Conservation (phyloP, 129 eudicot genomes). For the Lonicera japonica region DNA sequence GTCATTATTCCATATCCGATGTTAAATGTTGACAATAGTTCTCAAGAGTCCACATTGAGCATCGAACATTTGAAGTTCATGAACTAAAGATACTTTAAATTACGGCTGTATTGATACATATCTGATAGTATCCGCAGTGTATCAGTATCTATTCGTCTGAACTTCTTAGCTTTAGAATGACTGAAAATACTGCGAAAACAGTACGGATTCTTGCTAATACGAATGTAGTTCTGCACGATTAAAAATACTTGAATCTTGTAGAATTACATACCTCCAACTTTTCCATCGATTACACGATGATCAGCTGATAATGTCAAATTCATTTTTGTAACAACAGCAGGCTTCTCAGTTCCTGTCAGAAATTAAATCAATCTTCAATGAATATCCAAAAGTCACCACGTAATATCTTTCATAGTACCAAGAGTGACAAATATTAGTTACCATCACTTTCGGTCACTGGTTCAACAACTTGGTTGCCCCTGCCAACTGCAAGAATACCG, state of each 20-base stretch:
- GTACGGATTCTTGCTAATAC: no score
- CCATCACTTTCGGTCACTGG: conserved; percentile 74
- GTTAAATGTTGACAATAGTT: no score
- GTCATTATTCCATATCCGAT: no score
- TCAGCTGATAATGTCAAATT: conserved; percentile 87
- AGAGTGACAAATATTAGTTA: conserved; percentile 18
- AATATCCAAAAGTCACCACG: conserved; percentile 1
- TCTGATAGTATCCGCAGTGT: no score
- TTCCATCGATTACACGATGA: conserved; percentile 97
- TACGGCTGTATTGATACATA: no score
- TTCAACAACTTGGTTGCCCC: conserved; percentile 90
- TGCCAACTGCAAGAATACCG: conserved; percentile 95
- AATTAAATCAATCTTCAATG: conserved; percentile 2
- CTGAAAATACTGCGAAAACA: no score
- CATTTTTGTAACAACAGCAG: conserved; percentile 82
- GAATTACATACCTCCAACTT: conserved; percentile 72
- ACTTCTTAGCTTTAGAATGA: no score
- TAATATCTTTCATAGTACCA: conserved; percentile 1
- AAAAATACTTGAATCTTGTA: background rate
- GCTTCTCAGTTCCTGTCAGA: conserved; percentile 62
- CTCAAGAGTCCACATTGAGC: no score
- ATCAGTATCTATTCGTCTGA: no score
- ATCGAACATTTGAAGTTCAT: no score
- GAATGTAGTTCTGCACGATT: no score
- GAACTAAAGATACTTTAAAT: background rate